Evolutionary conservation across 257 asterid species (phyloP), one percentile per base, ranked within the genome.

Genomic region (Cynanchum wilfordii): DNA sequence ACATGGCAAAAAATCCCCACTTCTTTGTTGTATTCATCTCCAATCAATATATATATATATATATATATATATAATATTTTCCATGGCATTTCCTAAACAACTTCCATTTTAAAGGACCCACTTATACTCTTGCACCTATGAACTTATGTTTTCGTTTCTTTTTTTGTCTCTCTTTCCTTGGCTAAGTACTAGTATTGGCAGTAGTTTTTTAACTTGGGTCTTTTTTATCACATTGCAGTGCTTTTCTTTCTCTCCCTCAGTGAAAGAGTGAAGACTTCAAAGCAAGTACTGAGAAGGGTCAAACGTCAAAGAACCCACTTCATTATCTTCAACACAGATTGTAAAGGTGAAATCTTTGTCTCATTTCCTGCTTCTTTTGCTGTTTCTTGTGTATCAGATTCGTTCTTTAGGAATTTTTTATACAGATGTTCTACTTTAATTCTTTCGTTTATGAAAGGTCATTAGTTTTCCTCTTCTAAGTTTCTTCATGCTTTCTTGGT

Each of bases 281-380:
- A 64, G 42, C 50, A 60, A 51, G 33, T 16, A 62, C 40, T 64
- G 69, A 59, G 33, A 27, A 71, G 50, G 72, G 60, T 19, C 44
- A 27, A 0, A 33, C 38, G 45, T 40, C 47, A 42, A 42, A 22
- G 70, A 57, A 22, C 78, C 73, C 82, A 70, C 69, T 45, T 78
- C 72, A 54, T 38, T 71, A 58, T n/a, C 78, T 69, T 72, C 73
- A 19, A 38, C 49, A 68, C 74, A 57, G 49, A 70, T 60, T 42
- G n/a, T 19, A 75, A 58, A 83, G 86, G 83, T 79, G 29, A 52
- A 54, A 79, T 58, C 76, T 75, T 75, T 62, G 47, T 24, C 59
- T 38, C 1, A 64, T 9, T 59, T 11, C 72, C 44, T 60, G 54
- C 20, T 2, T 42, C 50, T 38, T 11, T 27, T 15, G 63, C 20